A percentile compares a stretch with the other conserved stretches of the same genome.
Evolutionary conservation across 192 early-diverging fungal genomes (phyloP).

Genomic region (Cetraspora pellucida): DNA sequence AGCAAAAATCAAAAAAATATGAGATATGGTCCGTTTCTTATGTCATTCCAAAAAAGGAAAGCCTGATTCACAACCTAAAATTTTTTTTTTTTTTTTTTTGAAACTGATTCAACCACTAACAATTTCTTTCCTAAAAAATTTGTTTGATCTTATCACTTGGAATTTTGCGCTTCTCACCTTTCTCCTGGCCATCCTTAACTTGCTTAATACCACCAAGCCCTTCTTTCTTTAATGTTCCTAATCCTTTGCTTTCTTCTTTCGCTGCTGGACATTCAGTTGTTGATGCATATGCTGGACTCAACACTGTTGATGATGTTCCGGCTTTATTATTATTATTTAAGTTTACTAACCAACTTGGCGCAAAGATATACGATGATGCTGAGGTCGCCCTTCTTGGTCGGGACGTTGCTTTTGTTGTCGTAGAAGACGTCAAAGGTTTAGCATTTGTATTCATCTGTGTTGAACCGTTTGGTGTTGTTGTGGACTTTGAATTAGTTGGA

Average conservation of each 20-base stretch:
- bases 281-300: constrained; percentile 19
- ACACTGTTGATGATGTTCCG: not conserved
- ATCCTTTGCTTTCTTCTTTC: not conserved
- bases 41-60: constrained; percentile 19
- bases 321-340: not conserved
- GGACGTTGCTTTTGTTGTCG: not conserved
- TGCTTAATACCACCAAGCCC: not conserved
- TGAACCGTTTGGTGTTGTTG: not conserved
- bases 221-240: constrained; percentile 11
- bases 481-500: constrained; percentile 14
- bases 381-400: constrained; percentile 23
- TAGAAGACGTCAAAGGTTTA: not conserved
- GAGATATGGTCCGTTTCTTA: not conserved
- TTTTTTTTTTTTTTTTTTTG: constrained; percentile 5
- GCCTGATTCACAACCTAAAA: constrained; percentile 14
- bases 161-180: not conserved
- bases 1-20: constrained; percentile 6
- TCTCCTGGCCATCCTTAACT: not conserved
- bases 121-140: not conserved
- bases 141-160: not conserved
- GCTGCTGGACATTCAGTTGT: not conserved
- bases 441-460: constrained; percentile 1
- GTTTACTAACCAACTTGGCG: constrained; percentile 28
- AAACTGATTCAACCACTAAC: constrained; percentile 25
- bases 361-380: constrained; percentile 22